Base-by-base conservation (phyloP, 1,284 basidiomycete genomes). In the Flammula alnicola region DNA sequence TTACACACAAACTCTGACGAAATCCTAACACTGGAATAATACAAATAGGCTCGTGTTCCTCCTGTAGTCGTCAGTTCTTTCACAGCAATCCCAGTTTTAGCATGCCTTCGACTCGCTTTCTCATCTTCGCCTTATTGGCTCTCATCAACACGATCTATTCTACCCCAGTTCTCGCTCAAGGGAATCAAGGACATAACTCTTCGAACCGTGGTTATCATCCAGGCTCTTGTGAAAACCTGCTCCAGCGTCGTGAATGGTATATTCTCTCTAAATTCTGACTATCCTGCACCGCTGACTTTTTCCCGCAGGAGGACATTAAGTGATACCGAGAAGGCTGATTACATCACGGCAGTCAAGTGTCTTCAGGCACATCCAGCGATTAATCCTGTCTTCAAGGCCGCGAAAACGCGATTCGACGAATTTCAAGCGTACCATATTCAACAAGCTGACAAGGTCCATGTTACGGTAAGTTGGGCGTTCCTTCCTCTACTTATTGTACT, bases 321-420 rank as follows among this genome's bases (percentile, higher is more conserved):
- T 23, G 50, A 55, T 20, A 10, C 11, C 1, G 54, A 69, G 48
- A 67, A 67, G 57, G 39, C 35, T 4, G 60, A 58, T 7, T 71
- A 68, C 43, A 59, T 67, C 44, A 52, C 52, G 14, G 69, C 68
- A 5, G 65, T 71, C 14, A 58, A 64, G 44, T 71, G 69, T 40
- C 54, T 70, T 6, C 66, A 67, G 32, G 44, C 42, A 8, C 52
- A 51, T 9, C 65, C 64, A 1, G 48, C 56, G 12, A 37, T 27
- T 27, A 36, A 38, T 7, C 48, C 47, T 26, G 52, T 44, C 20
- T 55, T 49, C 31, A 37, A 45, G 1, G 60, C 49, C 3, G 62
- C 60, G 6, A 47, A 56, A 25, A 63, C 63, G 16, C 64, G 66
- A 1, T 70, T 65, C 44, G 68, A 70, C 47, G 67, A 70, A 39